Conservation (phyloP, 306 rosid species). For the Gleditsia sinensis region DNA sequence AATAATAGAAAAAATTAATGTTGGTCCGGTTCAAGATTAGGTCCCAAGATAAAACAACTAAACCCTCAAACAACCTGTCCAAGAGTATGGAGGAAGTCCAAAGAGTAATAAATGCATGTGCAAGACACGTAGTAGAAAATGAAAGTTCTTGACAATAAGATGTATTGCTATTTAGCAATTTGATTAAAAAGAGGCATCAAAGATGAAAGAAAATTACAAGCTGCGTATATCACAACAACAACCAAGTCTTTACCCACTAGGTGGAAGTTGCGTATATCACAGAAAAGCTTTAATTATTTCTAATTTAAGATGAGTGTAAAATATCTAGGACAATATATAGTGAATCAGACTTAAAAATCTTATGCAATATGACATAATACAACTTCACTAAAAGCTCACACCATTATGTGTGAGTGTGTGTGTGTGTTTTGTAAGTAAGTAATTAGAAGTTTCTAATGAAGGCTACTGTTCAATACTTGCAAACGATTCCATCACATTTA, state of each 20-base stretch:
- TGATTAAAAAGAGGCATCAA: neutral
- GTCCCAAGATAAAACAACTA: neutral
- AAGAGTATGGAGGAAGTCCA: neutral
- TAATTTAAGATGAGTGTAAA: neutral
- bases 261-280: neutral
- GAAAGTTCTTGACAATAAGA: neutral
- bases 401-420: no score
- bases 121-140: neutral
- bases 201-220: neutral
- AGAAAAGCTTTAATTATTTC: neutral
- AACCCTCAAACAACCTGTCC: neutral
- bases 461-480: neutral
- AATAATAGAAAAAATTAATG: neutral
- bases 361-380: neutral
- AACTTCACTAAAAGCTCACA: no score
- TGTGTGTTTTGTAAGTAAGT: no score
- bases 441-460: neutral
- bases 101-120: neutral
- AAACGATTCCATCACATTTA: neutral
- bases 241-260: no score
- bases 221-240: neutral
- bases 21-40: neutral
- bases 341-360: neutral
- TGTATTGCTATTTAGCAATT: neutral
- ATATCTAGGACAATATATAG: neutral